Evolutionary conservation across 148 eudicot species (phyloP).

Genomic region (Silene conica): DNA sequence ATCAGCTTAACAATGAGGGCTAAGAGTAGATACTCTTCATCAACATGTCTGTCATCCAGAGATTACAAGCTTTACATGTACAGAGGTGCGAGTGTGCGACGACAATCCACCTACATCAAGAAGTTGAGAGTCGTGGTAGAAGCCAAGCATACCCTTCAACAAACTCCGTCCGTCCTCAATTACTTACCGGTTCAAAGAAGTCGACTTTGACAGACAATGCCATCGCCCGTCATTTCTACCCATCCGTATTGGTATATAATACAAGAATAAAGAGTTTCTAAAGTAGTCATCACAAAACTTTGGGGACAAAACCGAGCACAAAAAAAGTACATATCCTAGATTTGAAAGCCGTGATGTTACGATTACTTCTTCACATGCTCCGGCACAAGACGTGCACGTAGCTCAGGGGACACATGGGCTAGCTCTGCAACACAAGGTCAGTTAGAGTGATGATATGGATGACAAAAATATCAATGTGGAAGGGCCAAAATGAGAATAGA

Average conservation of each 20-base stretch:
- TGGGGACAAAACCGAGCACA: constrained; percentile 8
- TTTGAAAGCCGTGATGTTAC: not conserved
- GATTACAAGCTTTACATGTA: constrained; percentile 18
- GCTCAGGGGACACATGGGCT: constrained; percentile 56
- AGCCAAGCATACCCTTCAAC: not conserved
- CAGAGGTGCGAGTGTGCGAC: not conserved
- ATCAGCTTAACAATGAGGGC: constrained; percentile 7
- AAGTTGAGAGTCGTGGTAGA: not conserved
- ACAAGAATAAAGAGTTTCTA: constrained; percentile 13
- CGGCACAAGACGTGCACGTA: constrained; percentile 61
- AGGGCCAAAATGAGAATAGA: not conserved
- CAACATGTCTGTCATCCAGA: not conserved
- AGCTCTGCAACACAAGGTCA: constrained; percentile 43
- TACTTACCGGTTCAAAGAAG: constrained; percentile 3
- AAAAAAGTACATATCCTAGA: constrained; percentile 15
- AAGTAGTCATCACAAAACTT: constrained; percentile 12
- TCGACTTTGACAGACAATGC: not conserved
- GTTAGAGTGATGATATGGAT: not conserved
- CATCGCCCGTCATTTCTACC: constrained; percentile 15
- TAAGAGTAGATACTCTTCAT: constrained; percentile 6
- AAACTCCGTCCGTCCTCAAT: constrained; percentile 7
- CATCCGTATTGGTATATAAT: constrained; percentile 12
- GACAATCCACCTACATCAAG: constrained; percentile 15
- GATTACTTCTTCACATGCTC: constrained; percentile 43
- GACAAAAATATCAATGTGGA: not conserved